Percentiles rank a stretch among this genome's conserved stretches.
Conservation (phyloP, 73 alveolate genomes). For the Stentor coeruleus region DNA sequence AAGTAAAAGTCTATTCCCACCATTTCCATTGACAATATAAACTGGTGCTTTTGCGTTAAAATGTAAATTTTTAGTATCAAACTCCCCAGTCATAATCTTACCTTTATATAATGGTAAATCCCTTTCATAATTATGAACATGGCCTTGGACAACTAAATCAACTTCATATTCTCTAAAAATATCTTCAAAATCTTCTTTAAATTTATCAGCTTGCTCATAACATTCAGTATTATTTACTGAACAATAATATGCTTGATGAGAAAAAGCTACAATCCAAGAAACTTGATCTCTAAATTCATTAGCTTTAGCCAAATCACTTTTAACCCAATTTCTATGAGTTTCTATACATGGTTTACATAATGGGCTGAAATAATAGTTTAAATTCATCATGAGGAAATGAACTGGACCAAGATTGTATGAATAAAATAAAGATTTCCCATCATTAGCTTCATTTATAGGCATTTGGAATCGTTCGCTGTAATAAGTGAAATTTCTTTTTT, state of each 20-base stretch:
- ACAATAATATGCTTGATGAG: background rate
- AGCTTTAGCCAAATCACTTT: background rate
- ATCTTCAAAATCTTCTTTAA: background rate
- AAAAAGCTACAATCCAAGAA: background rate
- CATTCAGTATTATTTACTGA: background rate
- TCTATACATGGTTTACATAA: background rate
- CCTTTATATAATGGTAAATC: background rate
- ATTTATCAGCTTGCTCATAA: background rate
- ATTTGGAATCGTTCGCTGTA: background rate
- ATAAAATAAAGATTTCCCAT: background rate
- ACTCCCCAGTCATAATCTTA: background rate
- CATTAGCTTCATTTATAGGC: constrained; percentile 1
- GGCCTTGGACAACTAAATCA: background rate
- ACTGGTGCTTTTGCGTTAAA: background rate
- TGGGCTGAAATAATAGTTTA: background rate
- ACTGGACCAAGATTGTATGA: background rate
- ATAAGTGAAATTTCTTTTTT: background rate
- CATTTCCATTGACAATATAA: background rate
- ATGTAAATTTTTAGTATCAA: background rate
- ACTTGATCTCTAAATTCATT: background rate
- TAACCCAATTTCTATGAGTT: background rate
- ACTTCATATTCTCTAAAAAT: background rate
- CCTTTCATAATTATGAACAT: background rate
- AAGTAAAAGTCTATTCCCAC: background rate
- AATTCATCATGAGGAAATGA: background rate